Base-by-base conservation (phyloP, 1,284 basidiomycete genomes). In the Melampsora americana region DNA sequence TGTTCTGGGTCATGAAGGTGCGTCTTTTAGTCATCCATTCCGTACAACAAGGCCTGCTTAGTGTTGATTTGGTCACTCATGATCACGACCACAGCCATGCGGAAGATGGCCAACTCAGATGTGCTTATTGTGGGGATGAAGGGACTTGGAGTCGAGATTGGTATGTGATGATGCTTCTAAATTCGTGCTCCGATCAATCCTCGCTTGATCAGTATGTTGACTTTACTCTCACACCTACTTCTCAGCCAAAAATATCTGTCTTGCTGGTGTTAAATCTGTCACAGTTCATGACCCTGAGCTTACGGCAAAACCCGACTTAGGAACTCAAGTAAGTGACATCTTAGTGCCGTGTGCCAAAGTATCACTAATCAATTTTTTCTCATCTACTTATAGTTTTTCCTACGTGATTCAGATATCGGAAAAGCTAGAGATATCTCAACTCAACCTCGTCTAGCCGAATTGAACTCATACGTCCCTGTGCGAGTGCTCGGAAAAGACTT, bases 191-290 rank as follows among this genome's bases (percentile, higher is more conserved):
- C 56, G 20, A 46, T 32, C 62, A 6, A n/a, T 46, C 18, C 65
- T 9, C 35, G 3, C n/a, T 53, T n/a, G 35, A 14, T n/a, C 23
- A 23, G 9, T 46, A n/a, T n/a, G 23, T 26, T 73, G 32, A n/a
- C n/a, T 28, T 50, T 35, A 53, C 35, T 69, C 67, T 16, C 65
- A 77, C 75, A 59, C 68, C 61, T n/a, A 23, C 32, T 69, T 32
- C 30, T n/a, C 80, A 96, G 95, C 96, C 79, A 99, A 99, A 86
- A 93, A 99, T 82, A 87, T 98, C 72, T 91, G 90, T 66, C 87
- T 99, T 66, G 96, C 96, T 66, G 96, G 96, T 78, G 96, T 99
- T 77, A 99, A 98, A 86, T 95, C 92, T 28, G 95, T 99, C 61
- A 97, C 95, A 20, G 87, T 99, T 78, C 98, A 90, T 82, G 96